Evolutionary conservation across 306 rosid species (phyloP).

Genomic region (Fagus crenata): DNA sequence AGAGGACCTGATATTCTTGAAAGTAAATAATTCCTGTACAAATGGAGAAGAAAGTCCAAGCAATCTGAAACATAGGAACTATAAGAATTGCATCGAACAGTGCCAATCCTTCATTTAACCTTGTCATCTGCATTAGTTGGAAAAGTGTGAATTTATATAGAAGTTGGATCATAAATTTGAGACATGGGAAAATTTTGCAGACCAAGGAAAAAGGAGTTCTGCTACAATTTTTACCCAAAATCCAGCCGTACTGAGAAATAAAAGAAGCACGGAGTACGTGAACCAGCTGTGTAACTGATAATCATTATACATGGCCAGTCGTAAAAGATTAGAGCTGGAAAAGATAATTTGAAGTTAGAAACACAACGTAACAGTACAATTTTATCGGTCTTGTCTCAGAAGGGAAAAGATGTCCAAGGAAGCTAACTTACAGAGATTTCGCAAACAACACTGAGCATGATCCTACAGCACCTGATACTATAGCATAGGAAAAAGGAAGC

Average conservation of each 20-base stretch:
- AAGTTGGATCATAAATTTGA: neutral
- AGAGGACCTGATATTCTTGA: constrained; percentile 88
- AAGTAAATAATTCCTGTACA: constrained; percentile 95
- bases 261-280: constrained; percentile 86
- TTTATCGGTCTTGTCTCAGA: constrained; percentile 17
- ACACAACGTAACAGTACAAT: neutral
- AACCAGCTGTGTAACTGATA: constrained; percentile 96
- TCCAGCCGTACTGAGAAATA: constrained; percentile 96
- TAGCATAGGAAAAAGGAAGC: constrained; percentile 91
- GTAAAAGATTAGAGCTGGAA: constrained; percentile 81
- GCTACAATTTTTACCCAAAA: constrained; percentile 75
- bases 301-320: constrained; percentile 82
- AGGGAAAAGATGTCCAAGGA: constrained; percentile 28
- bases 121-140: constrained; percentile 81
- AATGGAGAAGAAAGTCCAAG: constrained; percentile 95
- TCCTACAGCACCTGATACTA: constrained; percentile 98
- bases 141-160: constrained; percentile 17
- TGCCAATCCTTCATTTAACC: constrained; percentile 95
- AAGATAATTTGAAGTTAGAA: constrained; percentile 30
- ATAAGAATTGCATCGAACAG: constrained; percentile 95
- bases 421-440: constrained; percentile 86
- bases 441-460: constrained; percentile 98
- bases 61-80: constrained; percentile 99
- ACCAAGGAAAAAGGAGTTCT: constrained; percentile 6
- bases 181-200: constrained; percentile 8